Evolutionary conservation across 2,329 filamentous ascomycete genomes (phyloP).

Genomic region (Phaeosphaeriaceae sp.): DNA sequence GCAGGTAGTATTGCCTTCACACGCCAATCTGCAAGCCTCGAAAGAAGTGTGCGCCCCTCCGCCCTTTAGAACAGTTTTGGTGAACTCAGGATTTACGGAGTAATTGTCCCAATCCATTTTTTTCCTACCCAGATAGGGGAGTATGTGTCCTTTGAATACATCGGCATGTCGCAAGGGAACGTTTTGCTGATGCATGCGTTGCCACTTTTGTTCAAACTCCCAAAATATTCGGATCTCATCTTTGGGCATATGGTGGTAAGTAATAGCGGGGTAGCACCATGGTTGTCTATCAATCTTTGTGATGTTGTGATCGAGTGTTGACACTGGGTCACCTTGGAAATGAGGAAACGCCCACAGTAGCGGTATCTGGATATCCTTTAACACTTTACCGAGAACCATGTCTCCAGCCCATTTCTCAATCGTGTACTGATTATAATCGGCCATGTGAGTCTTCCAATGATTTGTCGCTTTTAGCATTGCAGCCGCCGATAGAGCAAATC

Average conservation of each 20-base stretch:
- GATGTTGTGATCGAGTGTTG: constrained; percentile 48
- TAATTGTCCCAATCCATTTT: constrained; percentile 45
- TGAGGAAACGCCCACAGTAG: constrained; percentile 52
- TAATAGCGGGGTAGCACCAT: constrained; percentile 54
- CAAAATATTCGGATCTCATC: constrained; percentile 46
- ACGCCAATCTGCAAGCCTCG: background rate
- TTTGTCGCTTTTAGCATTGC: constrained; percentile 48
- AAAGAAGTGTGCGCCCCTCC: background rate
- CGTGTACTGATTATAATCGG: constrained; percentile 46
- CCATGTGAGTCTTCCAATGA: constrained; percentile 36
- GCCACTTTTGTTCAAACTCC: constrained; percentile 50
- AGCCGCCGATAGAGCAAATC: constrained; percentile 51
- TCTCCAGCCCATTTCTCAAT: constrained; percentile 49
- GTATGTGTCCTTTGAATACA: constrained; percentile 44
- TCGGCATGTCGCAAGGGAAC: constrained; percentile 46
- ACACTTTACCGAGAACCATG: constrained; percentile 45
- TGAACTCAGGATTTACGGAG: constrained; percentile 14
- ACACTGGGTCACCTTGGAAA: constrained; percentile 54
- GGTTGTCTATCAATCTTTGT: constrained; percentile 45
- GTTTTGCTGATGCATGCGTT: constrained; percentile 33
- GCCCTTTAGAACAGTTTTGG: too few species aligned
- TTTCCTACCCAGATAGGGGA: constrained; percentile 30
- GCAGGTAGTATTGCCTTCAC: background rate
- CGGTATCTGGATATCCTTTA: constrained; percentile 44
- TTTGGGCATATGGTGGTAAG: constrained; percentile 49